A percentile compares a stretch with the other conserved stretches of the same genome.
These are phyloP conservation scores for Dendrobium huoshanense DNA, from an alignment of 106 monocot species.

Conservation along the genomic window DNA sequence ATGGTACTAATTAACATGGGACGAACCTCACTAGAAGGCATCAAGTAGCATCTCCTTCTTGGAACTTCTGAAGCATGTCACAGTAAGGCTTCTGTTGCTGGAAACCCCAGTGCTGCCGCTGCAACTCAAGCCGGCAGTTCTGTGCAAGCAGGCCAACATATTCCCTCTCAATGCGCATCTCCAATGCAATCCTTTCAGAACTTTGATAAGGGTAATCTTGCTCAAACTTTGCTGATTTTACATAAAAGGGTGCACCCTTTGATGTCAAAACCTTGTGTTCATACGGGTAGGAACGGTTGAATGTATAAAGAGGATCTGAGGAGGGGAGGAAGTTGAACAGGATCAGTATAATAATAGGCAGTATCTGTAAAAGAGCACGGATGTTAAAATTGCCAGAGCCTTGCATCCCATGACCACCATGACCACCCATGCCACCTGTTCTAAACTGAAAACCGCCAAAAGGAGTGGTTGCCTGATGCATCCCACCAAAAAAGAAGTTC, in stretches of 20 bases:
- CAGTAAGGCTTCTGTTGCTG: slow-evolving; percentile 59
- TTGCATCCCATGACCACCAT: slow-evolving; percentile 26
- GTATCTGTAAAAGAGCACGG: slow-evolving; percentile 60
- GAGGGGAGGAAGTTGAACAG: slow-evolving; percentile 80
- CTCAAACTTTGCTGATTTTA: slow-evolving; percentile 70
- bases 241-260: slow-evolving; percentile 66
- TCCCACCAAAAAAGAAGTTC: slow-evolving; percentile 63
- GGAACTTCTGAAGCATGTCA: slow-evolving; percentile 77
- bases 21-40: background rate
- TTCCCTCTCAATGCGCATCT: slow-evolving; percentile 75
- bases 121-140: slow-evolving; percentile 76
- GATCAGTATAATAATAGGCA: slow-evolving; percentile 68
- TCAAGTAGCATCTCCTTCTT: slow-evolving; percentile 16
- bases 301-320: slow-evolving; percentile 51
- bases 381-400: slow-evolving; percentile 31
- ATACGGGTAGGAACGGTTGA: slow-evolving; percentile 46
- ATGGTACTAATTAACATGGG: background rate
- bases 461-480: slow-evolving; percentile 35
- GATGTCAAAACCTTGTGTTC: slow-evolving; percentile 68
- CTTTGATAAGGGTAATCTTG: slow-evolving; percentile 69
- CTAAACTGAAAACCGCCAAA: slow-evolving; percentile 71
- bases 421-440: slow-evolving; percentile 54
- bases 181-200: slow-evolving; percentile 40
- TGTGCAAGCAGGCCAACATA: slow-evolving; percentile 61
- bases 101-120: slow-evolving; percentile 72